Base-by-base conservation (phyloP, 805 yeast species). In the Lipomyces yamanashiensis region DNA sequence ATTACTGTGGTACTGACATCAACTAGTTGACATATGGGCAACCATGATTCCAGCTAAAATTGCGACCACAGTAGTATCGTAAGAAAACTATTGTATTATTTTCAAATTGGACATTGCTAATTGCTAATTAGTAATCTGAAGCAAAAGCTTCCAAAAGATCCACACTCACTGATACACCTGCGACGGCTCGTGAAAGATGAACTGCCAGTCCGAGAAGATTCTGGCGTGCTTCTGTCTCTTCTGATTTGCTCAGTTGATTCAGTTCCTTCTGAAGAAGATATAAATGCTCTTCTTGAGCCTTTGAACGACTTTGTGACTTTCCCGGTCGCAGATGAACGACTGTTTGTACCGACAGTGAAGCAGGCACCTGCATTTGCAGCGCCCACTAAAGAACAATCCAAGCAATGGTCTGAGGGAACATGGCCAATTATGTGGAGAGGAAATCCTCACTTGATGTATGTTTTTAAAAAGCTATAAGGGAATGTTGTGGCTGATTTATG, bases 401-500 rank as follows among this genome's bases (percentile, higher is more conserved):
- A 75, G 0, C 77, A 79, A 48, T 92, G 97, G 97, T 82, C 92
- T 1, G 61, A 74, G 3, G 68, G 77, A 17, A 83, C 82, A 68
- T 93, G 98, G 99, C 98, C 98, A 0, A 77, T 90, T 59, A 81
- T 90, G 45, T 95, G 98, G 98, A 87, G 92, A 69, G 98, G 98
- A 0, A 91, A 92, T 72, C 96, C 96, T 0, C 60, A 70, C 21
- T 76, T 76, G 1, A 66, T 72, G 55, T 70, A 72, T 21, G 67
- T 44, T 36, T 40, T 37, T 13, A 7, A 34, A 15, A 43, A 15
- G n/a, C 58, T 33, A 33, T 34, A 15, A 9, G 6, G 1, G 10
- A 13, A 21, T 15, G 8, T 15, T 17, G 50, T 43, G 1, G 21
- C 37, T 40, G 33, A 43, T 41, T n/a, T 80, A 86, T 69, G 23